Percentiles rank a stretch among this genome's conserved stretches.
These are phyloP conservation scores for Gossypium mustelinum DNA, from an alignment of 345 rosid species.

Conservation along the genomic window DNA sequence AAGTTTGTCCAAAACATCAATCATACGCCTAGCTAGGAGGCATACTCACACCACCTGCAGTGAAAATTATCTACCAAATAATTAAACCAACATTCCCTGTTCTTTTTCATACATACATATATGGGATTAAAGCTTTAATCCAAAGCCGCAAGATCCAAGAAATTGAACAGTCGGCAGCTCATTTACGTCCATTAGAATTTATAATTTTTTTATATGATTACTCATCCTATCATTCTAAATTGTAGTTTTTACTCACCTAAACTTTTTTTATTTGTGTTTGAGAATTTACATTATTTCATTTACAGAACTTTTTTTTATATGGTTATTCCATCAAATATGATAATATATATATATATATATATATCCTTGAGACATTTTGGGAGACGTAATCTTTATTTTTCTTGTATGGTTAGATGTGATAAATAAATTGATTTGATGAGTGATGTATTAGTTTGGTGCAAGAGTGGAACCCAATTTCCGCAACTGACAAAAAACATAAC, in stretches of 20 bases:
- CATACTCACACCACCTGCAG: neutral
- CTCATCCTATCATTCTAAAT: too few relatives aligned
- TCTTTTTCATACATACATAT: neutral
- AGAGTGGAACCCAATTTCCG: slow-evolving; percentile 10
- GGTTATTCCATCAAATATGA: too few relatives aligned
- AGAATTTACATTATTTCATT: too few relatives aligned
- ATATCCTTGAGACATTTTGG: too few relatives aligned
- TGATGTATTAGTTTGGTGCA: slow-evolving; percentile 1
- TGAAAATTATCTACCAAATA: slow-evolving; percentile 1
- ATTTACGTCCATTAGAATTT: neutral
- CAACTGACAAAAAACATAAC: slow-evolving; percentile 11
- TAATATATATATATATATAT: too few relatives aligned
- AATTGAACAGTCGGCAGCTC: neutral
- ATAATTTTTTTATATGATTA: too few relatives aligned
- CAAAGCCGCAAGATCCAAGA: neutral
- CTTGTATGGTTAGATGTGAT: neutral
- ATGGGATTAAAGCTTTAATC: neutral
- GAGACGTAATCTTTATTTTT: too few relatives aligned
- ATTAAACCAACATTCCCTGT: neutral
- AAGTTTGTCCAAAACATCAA: slow-evolving; percentile 9
- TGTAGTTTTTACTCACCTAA: too few relatives aligned
- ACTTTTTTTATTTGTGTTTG: too few relatives aligned
- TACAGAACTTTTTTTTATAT: too few relatives aligned
- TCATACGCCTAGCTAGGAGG: neutral
- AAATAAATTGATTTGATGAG: slow-evolving; percentile 1